Conservation (phyloP, 1,139 yeast species). For the Geotrichum reessii region DNA sequence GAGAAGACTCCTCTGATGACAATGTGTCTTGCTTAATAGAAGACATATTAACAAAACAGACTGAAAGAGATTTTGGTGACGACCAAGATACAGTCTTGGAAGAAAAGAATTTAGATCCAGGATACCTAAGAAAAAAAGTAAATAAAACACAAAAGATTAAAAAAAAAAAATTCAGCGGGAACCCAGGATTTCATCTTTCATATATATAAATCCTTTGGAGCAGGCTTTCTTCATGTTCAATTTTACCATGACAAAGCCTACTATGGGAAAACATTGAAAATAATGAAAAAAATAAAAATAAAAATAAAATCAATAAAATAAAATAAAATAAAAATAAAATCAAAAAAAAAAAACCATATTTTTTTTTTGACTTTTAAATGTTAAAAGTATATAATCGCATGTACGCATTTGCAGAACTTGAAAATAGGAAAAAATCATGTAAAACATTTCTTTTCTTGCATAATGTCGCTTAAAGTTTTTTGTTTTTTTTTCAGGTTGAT, state of each 20-base stretch:
- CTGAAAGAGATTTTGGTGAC: background rate
- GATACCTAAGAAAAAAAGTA: background rate
- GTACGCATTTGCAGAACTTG: background rate
- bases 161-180: background rate
- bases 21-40: background rate
- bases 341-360: no score
- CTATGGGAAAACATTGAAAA: background rate
- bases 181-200: background rate
- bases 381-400: background rate
- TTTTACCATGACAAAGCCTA: background rate
- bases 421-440: background rate
- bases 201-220: background rate
- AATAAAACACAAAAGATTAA: background rate
- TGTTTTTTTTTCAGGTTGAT: background rate
- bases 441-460: background rate
- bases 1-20: background rate
- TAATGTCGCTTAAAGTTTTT: background rate
- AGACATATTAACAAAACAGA: background rate
- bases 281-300: background rate
- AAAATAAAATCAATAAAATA: no score
- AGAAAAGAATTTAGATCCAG: background rate
- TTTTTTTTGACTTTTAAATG: background rate
- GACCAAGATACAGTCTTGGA: background rate
- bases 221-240: background rate
- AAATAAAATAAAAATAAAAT: no score